Evolutionary conservation across 768 basidiomycete species (phyloP).

Genomic region (Leccinum incarnatum): DNA sequence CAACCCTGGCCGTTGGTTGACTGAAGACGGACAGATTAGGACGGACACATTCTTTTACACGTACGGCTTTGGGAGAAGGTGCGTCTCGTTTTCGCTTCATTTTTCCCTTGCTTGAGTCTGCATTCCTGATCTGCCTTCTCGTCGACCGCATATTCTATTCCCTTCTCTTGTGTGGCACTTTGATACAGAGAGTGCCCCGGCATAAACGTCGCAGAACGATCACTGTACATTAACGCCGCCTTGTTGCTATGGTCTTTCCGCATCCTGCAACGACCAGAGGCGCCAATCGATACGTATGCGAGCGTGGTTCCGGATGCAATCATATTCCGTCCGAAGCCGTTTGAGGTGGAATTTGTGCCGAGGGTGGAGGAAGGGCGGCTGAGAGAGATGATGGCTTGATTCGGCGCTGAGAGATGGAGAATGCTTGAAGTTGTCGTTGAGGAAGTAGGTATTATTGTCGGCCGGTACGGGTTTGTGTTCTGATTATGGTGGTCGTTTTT

Average conservation of each 20-base stretch:
- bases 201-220: constrained; percentile 43
- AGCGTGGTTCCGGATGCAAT: constrained; percentile 48
- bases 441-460: background rate
- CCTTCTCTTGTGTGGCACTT: background rate
- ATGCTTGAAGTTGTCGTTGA: background rate
- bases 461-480: background rate
- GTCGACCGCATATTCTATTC: background rate
- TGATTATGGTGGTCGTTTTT: background rate
- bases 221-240: constrained; percentile 60
- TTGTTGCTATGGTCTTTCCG: constrained; percentile 62
- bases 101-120: background rate
- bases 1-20: constrained; percentile 3
- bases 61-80: constrained; percentile 2
- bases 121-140: background rate
- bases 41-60: constrained; percentile 3
- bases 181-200: constrained; percentile 57
- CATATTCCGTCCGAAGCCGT: constrained; percentile 56
- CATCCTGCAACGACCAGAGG: constrained; percentile 42
- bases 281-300: constrained; percentile 54
- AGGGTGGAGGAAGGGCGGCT: constrained; percentile 26
- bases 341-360: constrained; percentile 54
- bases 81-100: background rate
- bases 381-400: constrained; percentile 13
- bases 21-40: constrained; percentile 1
- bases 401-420: background rate